A percentile compares a stretch with the other conserved stretches of the same genome.
phyloP scores from a whole-genome alignment of 768 basidiomycete genomes.

The Hypholoma sublateritium region DNA sequence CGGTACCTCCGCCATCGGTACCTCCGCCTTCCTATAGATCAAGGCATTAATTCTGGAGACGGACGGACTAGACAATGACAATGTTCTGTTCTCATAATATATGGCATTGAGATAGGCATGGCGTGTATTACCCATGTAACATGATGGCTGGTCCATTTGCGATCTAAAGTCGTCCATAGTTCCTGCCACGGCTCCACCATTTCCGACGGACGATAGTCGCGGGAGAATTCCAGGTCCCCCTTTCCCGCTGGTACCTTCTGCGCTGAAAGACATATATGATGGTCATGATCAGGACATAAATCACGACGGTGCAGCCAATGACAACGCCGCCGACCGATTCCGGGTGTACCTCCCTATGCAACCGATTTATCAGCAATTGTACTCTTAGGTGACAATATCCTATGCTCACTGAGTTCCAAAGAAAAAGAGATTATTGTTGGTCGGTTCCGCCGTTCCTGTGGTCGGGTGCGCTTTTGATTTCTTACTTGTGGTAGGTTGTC shows the following conservation, averaged over 20 bases:
- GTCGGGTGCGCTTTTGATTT: too few relatives aligned
- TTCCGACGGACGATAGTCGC: background rate
- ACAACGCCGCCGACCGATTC: conserved; percentile 4
- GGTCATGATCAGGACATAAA: background rate
- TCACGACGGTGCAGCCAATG: background rate
- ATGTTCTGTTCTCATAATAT: too few relatives aligned
- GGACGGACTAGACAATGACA: too few relatives aligned
- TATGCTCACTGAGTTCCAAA: background rate
- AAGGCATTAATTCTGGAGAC: too few relatives aligned
- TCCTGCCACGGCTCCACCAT: background rate
- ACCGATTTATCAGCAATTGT: background rate
- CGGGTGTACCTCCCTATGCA: conserved; percentile 1
- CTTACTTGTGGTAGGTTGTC: too few relatives aligned
- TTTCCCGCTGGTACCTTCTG: background rate
- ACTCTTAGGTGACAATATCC: background rate
- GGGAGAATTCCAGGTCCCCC: background rate
- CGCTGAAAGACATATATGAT: background rate
- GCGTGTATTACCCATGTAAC: too few relatives aligned
- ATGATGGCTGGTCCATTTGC: too few relatives aligned
- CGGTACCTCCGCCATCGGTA: too few relatives aligned
- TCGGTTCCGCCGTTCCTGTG: too few relatives aligned
- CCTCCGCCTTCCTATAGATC: too few relatives aligned
- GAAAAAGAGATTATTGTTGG: background rate
- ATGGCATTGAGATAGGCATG: too few relatives aligned
- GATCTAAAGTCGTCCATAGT: background rate